Evolutionary conservation across 495 filamentous ascomycete genomes (phyloP).

Genomic region (Penicillium taxi): DNA sequence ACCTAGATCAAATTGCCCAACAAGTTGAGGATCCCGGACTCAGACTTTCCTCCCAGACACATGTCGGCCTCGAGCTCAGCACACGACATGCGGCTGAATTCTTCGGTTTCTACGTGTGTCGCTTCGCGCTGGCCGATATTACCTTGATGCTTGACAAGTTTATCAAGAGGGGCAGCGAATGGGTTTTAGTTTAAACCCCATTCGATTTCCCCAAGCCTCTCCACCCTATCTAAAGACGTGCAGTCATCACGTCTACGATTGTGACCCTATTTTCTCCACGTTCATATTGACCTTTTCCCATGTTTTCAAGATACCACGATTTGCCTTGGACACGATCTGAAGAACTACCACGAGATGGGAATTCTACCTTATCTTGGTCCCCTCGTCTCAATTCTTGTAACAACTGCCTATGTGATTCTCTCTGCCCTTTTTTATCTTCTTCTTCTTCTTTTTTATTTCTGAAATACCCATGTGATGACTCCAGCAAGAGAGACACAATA

Average conservation of each 20-base stretch:
- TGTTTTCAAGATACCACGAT: conserved; percentile 32
- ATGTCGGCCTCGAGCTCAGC: conserved; percentile 88
- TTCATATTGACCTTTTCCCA: conserved; percentile 16
- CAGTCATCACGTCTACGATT: neutral
- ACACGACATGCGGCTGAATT: conserved; percentile 93
- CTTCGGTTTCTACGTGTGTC: conserved; percentile 93
- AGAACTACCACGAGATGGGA: conserved; percentile 19
- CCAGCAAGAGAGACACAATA: no score
- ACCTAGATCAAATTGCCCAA: conserved; percentile 84
- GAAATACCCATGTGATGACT: neutral
- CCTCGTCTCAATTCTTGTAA: conserved; percentile 5
- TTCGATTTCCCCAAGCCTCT: neutral
- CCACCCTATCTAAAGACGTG: neutral
- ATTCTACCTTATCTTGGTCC: conserved; percentile 9
- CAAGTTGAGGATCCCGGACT: conserved; percentile 92
- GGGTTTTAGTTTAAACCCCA: conserved; percentile 57
- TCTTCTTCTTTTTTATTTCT: neutral
- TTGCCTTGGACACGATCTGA: conserved; percentile 19
- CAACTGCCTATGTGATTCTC: no score
- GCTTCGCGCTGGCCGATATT: conserved; percentile 83
- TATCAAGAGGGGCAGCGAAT: conserved; percentile 91
- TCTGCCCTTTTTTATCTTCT: no score
- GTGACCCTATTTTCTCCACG: conserved; percentile 18
- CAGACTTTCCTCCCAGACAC: conserved; percentile 72
- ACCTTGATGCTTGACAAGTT: conserved; percentile 89